Percentiles rank a stretch among this genome's conserved stretches.
These are phyloP conservation scores for Piper betle DNA, from an alignment of 164 flowering plant species.

Conservation along the genomic window DNA sequence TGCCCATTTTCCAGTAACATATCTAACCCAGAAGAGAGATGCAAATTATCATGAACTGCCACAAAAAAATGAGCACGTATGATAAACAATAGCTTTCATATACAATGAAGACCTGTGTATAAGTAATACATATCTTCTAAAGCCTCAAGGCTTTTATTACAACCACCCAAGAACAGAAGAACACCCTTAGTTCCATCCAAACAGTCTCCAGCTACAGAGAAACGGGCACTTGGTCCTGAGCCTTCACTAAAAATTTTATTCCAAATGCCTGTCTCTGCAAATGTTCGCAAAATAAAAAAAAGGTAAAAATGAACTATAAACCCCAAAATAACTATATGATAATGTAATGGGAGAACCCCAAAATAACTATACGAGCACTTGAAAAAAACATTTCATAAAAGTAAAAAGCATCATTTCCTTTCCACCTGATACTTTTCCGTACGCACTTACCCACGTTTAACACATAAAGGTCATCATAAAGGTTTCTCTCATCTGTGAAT, in stretches of 20 bases:
- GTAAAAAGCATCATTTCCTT: background rate
- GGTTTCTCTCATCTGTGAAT: conserved; percentile 74
- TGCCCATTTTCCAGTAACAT: conserved; percentile 29
- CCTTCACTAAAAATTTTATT: conserved; percentile 48
- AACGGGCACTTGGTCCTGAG: conserved; percentile 82
- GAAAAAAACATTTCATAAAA: background rate
- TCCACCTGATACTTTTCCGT: background rate
- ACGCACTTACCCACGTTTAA: conserved; percentile 70
- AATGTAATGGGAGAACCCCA: background rate
- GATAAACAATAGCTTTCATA: background rate
- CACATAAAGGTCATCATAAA: conserved; percentile 75
- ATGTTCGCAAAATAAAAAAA: too few species aligned
- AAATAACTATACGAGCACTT: background rate
- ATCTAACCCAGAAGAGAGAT: conserved; percentile 26
- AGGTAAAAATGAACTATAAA: too few species aligned
- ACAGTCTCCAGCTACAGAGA: conserved; percentile 84
- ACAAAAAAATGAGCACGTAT: too few species aligned
- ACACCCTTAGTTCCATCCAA: conserved; percentile 52
- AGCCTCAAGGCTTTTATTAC: conserved; percentile 81
- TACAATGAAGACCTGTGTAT: conserved; percentile 58
- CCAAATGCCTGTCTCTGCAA: conserved; percentile 72
- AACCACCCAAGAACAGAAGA: conserved; percentile 81
- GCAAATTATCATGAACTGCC: background rate
- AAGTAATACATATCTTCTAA: conserved; percentile 84
- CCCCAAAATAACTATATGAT: background rate